A percentile compares a stretch with the other conserved stretches of the same genome.
These are phyloP conservation scores for Globisporangium nodosum DNA, from an alignment of 352 stramenopile genomes.

Conservation along the genomic window DNA sequence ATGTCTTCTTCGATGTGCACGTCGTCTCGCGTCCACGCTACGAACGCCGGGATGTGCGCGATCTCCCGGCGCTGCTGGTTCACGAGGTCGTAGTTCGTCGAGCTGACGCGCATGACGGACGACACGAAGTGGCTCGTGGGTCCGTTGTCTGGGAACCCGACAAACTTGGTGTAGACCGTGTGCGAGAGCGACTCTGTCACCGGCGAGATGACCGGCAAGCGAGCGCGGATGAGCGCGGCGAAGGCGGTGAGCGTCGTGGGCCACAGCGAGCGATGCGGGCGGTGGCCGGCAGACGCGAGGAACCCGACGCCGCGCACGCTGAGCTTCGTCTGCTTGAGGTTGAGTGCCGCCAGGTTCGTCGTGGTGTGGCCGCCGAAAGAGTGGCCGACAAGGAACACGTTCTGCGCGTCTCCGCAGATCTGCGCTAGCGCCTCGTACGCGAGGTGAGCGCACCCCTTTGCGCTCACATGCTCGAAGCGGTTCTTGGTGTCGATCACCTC, in stretches of 20 bases:
- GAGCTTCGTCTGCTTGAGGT: slow-evolving; percentile 22
- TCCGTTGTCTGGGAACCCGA: neutral
- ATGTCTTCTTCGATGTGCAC: slow-evolving; percentile 57
- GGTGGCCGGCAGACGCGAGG: slow-evolving; percentile 22
- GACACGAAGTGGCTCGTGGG: neutral
- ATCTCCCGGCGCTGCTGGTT: slow-evolving; percentile 18
- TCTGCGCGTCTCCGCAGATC: slow-evolving; percentile 12
- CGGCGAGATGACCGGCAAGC: slow-evolving; percentile 23
- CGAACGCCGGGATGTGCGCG: neutral
- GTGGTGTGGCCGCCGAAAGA: slow-evolving; percentile 21
- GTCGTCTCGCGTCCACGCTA: slow-evolving; percentile 38
- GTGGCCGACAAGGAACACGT: slow-evolving; percentile 9
- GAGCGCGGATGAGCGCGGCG: slow-evolving; percentile 9
- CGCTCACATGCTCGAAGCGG: slow-evolving; percentile 17
- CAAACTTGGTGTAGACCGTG: neutral
- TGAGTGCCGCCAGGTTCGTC: slow-evolving; percentile 39
- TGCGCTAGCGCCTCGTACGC: slow-evolving; percentile 20
- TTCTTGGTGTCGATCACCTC: slow-evolving; percentile 13
- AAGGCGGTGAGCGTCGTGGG: slow-evolving; percentile 10
- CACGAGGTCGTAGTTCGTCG: slow-evolving; percentile 30
- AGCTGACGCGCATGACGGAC: slow-evolving; percentile 6
- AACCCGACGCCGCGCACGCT: slow-evolving; percentile 19
- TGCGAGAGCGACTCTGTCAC: slow-evolving; percentile 12
- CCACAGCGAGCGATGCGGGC: slow-evolving; percentile 28
- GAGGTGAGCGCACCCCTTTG: slow-evolving; percentile 11